A percentile compares a stretch with the other conserved stretches of the same genome.
These are phyloP conservation scores for Crithidia sp. DNA, from an alignment of 208 protist species.

Conservation along the genomic window DNA sequence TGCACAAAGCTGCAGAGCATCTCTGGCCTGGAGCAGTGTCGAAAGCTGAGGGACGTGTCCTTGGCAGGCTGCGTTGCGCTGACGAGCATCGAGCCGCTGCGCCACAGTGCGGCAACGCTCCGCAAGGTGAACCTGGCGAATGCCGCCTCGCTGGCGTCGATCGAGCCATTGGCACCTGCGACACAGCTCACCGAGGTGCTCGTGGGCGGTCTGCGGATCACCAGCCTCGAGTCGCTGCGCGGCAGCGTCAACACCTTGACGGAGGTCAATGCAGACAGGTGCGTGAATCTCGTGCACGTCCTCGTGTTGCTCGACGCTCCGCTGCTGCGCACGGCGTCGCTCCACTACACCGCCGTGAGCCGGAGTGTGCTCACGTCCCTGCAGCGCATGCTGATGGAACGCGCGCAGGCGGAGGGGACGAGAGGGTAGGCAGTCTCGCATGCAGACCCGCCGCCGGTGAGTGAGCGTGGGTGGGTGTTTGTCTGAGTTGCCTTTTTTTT, in stretches of 20 bases:
- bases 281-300: background rate
- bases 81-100: slow-evolving; percentile 7
- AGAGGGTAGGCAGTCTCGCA: no score
- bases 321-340: no score
- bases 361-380: no score
- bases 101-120: slow-evolving; percentile 11
- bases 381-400: no score
- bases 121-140: background rate
- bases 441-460: no score
- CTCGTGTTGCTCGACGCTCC: background rate
- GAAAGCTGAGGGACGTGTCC: background rate
- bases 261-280: background rate
- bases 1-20: slow-evolving; percentile 1
- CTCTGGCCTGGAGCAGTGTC: background rate
- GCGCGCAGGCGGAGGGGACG: no score
- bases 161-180: slow-evolving; percentile 2
- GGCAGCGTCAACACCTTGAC: slow-evolving; percentile 4
- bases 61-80: background rate
- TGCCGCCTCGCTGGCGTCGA: background rate
- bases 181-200: background rate
- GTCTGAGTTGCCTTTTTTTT: no score
- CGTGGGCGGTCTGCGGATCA: background rate
- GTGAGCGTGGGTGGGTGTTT: no score
- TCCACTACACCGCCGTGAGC: no score
- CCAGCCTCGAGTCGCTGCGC: slow-evolving; percentile 1